Evolutionary conservation across 805 yeast genomes (phyloP), one percentile per base, ranked within the genome.

Genomic region (Kodamaea kaohsiungensis): DNA sequence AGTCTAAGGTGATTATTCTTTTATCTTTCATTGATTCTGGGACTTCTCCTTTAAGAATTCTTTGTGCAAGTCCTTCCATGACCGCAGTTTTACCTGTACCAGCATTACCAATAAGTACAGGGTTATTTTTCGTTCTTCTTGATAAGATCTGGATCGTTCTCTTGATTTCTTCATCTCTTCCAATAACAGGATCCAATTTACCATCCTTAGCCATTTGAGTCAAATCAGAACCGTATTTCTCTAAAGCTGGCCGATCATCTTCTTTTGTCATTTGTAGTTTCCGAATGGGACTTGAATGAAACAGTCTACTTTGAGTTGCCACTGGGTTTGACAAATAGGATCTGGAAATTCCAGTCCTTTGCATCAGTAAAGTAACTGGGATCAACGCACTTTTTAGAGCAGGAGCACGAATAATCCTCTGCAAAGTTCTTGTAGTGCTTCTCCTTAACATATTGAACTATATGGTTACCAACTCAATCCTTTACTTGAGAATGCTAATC

Each of bases 31-130:
- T 87, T 43, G 91, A 83, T 58, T 95, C 98, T 0, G 98, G 98
- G 1, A 93, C 99, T 66, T 92, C 96, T 10, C 93, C 93, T 53
- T 88, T 84, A 7, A 90, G 84, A 49, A 95, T 92, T 63, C 98
- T 77, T 70, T 95, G 98, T 0, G 98, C 98, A 40, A 95, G 76
- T 0, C 98, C 99, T 67, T 95, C 99, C 84, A 95, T 88, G 54
- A 95, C 85, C 6, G 98, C 96, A 0, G 98, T 95, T 70, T 93
- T 93, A 74, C 99, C 99, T 0, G 97, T 96, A 73, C 99, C 99
- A 0, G 99, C 99, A 61, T 89, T 85, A 58, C 99, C 99, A 43
- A 95, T 91, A 52, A 93, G 71, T 1, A 95, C 96, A 0, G 99
- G 99, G 65, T 93, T 93, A 69, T 95, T 95, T 71, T 93, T 93